phyloP scores from a whole-genome alignment of 2,329 filamentous ascomycete genomes.

The Cordyceps militaris region DNA sequence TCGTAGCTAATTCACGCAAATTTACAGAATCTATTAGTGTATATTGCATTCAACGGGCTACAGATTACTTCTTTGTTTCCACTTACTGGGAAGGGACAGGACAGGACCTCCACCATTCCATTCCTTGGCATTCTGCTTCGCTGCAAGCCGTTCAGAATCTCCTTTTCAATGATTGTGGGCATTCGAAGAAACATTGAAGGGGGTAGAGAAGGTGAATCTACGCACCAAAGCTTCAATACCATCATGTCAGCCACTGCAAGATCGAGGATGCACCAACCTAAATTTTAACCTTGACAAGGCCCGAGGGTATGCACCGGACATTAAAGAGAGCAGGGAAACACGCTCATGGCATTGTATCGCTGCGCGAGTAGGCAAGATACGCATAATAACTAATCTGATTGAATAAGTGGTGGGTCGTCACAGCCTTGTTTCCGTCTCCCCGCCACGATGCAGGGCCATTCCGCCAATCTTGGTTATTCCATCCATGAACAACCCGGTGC shows the following conservation, averaged over 20 bases:
- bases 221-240: neutral
- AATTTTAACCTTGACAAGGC: too few species aligned
- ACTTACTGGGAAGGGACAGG: neutral
- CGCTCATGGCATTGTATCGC: too few species aligned
- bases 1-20: too few species aligned
- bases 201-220: neutral
- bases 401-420: neutral
- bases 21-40: too few species aligned
- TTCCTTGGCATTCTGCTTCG: neutral
- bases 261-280: too few species aligned
- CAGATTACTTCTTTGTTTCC: neutral
- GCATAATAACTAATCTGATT: neutral
- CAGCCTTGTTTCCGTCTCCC: neutral
- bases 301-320: too few species aligned
- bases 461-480: neutral
- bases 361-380: neutral
- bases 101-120: neutral
- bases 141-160: neutral
- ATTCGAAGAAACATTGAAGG: neutral
- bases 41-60: neutral
- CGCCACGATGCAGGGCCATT: neutral
- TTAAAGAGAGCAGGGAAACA: too few species aligned
- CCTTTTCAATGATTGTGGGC: neutral
- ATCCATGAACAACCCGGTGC: neutral
- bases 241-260: neutral